Conservation (phyloP, 331 rosid genomes). For the Prunus yedoensis region DNA sequence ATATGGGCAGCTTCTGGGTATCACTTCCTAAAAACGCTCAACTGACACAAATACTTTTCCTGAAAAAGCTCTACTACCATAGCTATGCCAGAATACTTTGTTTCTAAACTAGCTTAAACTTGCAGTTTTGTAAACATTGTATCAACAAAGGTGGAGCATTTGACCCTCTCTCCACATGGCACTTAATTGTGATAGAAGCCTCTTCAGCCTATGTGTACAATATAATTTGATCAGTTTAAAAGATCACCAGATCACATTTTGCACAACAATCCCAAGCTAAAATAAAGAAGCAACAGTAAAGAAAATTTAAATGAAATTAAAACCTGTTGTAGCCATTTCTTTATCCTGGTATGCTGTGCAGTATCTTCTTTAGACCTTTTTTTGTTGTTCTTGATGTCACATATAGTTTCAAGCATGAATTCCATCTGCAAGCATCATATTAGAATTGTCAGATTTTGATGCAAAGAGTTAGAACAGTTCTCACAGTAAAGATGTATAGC, state of each 20-base stretch:
- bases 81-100: too few relatives aligned
- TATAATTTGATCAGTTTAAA: background rate
- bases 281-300: background rate
- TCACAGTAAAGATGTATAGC: conserved; percentile 14
- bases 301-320: background rate
- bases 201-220: background rate
- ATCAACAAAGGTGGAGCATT: too few relatives aligned
- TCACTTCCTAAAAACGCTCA: too few relatives aligned
- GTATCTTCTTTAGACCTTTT: conserved; percentile 72
- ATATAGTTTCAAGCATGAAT: conserved; percentile 93
- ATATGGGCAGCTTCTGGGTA: too few relatives aligned
- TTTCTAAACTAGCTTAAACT: too few relatives aligned
- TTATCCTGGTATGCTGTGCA: conserved; percentile 60
- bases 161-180: background rate
- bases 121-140: too few relatives aligned
- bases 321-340: conserved; percentile 93
- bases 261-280: background rate
- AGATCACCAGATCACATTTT: background rate
- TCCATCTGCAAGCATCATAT: conserved; percentile 68
- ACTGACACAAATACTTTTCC: too few relatives aligned
- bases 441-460: conserved; percentile 9
- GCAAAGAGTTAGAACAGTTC: background rate
- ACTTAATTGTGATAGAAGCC: background rate
- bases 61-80: too few relatives aligned
- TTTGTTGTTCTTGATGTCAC: conserved; percentile 94